Conservation (phyloP, 2,329 filamentous ascomycete genomes). For the Pestalotiopsis sp. region DNA sequence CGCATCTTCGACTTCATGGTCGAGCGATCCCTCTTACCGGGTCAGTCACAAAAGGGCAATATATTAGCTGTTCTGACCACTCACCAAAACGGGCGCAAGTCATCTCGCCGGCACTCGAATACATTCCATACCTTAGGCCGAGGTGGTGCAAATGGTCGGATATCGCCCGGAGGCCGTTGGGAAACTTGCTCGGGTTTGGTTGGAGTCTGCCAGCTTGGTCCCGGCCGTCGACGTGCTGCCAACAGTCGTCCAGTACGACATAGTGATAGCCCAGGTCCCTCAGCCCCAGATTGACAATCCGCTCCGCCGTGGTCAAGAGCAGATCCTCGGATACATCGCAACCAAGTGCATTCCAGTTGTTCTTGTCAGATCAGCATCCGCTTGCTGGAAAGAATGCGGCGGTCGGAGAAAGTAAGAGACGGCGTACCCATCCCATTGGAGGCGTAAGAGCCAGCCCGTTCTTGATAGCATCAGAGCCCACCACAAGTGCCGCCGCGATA, state of each 20-base stretch:
- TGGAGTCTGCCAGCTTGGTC: slow-evolving; percentile 6
- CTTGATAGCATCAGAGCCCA: slow-evolving; percentile 16
- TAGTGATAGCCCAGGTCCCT: slow-evolving; percentile 19
- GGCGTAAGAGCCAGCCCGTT: slow-evolving; percentile 21
- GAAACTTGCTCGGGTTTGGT: slow-evolving; percentile 31
- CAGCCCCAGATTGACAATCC: slow-evolving; percentile 16
- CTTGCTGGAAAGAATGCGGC: neutral
- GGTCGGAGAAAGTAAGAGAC: neutral
- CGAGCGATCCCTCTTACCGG: slow-evolving; percentile 43
- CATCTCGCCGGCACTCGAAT: slow-evolving; percentile 42
- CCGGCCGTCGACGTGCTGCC: slow-evolving; percentile 11
- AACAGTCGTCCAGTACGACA: slow-evolving; percentile 20
- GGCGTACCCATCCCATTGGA: slow-evolving; percentile 21
- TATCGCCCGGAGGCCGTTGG: slow-evolving; percentile 35
- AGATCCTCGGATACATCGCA: slow-evolving; percentile 21
- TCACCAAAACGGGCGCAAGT: slow-evolving; percentile 52
- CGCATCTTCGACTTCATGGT: slow-evolving; percentile 54
- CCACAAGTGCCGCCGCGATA: slow-evolving; percentile 13
- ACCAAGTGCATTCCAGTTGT: slow-evolving; percentile 25
- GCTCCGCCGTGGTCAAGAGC: slow-evolving; percentile 12
- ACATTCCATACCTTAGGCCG: slow-evolving; percentile 40
- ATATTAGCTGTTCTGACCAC: neutral
- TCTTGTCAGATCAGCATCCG: neutral
- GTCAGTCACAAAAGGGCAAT: neutral
- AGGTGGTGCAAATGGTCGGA: slow-evolving; percentile 35